These are phyloP conservation scores for Botrytis aclada DNA, from an alignment of 2,329 filamentous ascomycete genomes.

Conservation along the genomic window DNA sequence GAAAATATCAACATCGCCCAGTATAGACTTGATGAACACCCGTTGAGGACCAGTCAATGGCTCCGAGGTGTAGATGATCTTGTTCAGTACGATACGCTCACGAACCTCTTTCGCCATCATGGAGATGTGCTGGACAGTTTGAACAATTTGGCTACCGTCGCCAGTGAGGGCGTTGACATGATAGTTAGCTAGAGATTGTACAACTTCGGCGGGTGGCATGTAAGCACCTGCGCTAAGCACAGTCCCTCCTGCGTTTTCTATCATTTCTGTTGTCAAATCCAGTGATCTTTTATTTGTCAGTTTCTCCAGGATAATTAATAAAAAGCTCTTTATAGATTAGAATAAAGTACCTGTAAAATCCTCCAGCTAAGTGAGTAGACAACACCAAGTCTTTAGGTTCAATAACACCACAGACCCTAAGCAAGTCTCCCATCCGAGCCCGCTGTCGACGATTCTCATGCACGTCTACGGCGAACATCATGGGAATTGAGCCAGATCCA, in stretches of 20 bases:
- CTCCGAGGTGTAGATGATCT: slow-evolving; percentile 10
- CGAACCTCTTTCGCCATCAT: background rate
- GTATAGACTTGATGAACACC: background rate
- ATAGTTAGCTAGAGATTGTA: background rate
- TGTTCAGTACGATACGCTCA: background rate
- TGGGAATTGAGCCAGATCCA: background rate
- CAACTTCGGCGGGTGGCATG: background rate
- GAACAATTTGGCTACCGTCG: slow-evolving; percentile 1
- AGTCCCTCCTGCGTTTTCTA: slow-evolving; percentile 5
- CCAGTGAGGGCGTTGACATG: slow-evolving; percentile 1
- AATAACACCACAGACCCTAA: background rate
- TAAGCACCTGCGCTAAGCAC: background rate
- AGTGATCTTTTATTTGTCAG: background rate
- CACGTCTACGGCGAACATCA: slow-evolving; percentile 10
- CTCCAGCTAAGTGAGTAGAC: slow-evolving; percentile 2
- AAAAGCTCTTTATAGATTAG: background rate
- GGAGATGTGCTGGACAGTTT: background rate
- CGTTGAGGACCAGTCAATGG: slow-evolving; percentile 1
- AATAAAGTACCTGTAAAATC: slow-evolving; percentile 1
- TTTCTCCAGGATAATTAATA: background rate
- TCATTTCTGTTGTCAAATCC: background rate
- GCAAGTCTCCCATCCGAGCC: background rate
- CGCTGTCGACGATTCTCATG: slow-evolving; percentile 12
- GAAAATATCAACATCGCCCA: background rate
- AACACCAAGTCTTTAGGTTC: background rate